Evolutionary conservation across 2,329 filamentous ascomycete genomes (phyloP), one percentile per base, ranked within the genome.

Genomic region (Paecilomyces fulvus): DNA sequence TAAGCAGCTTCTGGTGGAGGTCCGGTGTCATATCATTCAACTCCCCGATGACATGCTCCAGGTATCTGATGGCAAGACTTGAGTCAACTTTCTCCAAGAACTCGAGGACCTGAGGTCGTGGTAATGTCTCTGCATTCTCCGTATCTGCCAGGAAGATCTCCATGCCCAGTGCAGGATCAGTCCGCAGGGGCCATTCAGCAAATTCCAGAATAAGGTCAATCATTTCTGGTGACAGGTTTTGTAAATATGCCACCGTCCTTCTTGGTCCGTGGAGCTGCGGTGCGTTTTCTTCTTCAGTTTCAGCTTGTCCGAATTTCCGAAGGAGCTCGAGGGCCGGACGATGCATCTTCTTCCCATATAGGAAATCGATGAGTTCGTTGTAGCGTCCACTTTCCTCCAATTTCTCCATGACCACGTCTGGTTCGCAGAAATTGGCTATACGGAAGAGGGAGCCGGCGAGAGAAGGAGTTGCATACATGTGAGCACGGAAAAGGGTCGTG

Each of bases 361-460:
- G 86, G 69, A 99, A 99, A 70, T 97, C 92, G n/a, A 99, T 91
- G 1, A 99, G 78, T 73, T 97, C 92, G 53, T 87, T 92, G 72
- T 95, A 96, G 30, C 92, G 85, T 57, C 89, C 89, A 46, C 87
- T 90, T 69, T 96, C 90, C 58, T 96, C 85, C 3, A 99, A 78
- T 65, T 91, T 91, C 71, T 96, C 89, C 68, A 96, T 94, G 21
- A 99, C 92, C 2, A 97, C 94, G 30, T 90, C 87, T 0, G 94
- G 92, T 65, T 99, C 92, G 71, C 94, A 97, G 69, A 96, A 97
- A 70, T 99, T 99, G 67, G 92, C 87, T 53, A 97, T 90, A 23
- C 94, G 90, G 76, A 99, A 97, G 0, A 99, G 81, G 0, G 92
- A 90, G 1, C 89, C 89, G 3, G 91, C 91, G 10, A 99, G 79